These are phyloP conservation scores for Astrocystis sublimbata DNA, from an alignment of 495 filamentous ascomycete genomes.

Conservation along the genomic window DNA sequence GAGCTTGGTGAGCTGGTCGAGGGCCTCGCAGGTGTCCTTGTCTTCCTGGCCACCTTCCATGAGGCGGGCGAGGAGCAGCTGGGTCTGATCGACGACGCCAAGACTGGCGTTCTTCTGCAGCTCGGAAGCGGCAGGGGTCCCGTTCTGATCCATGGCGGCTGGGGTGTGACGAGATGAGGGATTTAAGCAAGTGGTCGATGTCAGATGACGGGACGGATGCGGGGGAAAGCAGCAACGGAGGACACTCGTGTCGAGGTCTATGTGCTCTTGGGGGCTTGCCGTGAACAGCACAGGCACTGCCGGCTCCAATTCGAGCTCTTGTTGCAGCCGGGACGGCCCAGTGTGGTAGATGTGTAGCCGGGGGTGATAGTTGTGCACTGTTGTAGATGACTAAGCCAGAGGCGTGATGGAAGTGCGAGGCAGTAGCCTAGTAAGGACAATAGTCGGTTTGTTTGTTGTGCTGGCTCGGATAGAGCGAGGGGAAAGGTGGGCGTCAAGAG, in stretches of 20 bases:
- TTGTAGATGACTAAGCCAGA: not conserved
- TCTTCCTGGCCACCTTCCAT: slow-evolving; percentile 61
- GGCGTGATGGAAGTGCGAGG: not conserved
- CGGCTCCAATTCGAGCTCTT: not conserved
- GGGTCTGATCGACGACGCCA: slow-evolving; percentile 45
- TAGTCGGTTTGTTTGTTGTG: not conserved
- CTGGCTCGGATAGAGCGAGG: too few relatives aligned
- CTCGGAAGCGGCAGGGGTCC: slow-evolving; percentile 22
- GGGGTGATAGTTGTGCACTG: not conserved
- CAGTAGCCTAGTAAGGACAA: too few relatives aligned
- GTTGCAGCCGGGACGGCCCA: not conserved
- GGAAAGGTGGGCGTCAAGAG: not conserved
- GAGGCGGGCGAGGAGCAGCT: slow-evolving; percentile 53
- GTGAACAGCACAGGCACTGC: not conserved
- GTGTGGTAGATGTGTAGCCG: not conserved
- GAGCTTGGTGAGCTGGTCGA: slow-evolving; percentile 52
- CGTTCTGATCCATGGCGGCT: slow-evolving; percentile 26
- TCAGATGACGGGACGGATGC: not conserved
- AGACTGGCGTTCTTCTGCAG: slow-evolving; percentile 25
- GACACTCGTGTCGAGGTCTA: not conserved
- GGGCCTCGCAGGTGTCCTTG: slow-evolving; percentile 50
- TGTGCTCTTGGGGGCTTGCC: not conserved
- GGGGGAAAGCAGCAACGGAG: not conserved
- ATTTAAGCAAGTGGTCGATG: not conserved
- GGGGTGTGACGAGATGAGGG: not conserved